phyloP scores from a whole-genome alignment of 208 protist species.

The Crithidia fasciculata region DNA sequence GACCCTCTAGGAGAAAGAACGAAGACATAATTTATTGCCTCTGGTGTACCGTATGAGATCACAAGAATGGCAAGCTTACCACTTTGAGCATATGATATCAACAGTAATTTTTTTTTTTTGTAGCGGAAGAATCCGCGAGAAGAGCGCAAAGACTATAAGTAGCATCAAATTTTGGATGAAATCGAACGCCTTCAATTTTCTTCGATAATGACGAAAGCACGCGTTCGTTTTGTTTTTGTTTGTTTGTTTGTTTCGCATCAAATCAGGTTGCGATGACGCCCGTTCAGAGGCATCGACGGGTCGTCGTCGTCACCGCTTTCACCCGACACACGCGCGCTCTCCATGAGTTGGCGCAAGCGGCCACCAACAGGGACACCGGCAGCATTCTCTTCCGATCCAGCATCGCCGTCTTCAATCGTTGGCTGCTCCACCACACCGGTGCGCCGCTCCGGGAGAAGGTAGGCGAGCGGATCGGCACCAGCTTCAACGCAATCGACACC shows the following conservation, averaged over 20 bases:
- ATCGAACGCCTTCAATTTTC: not conserved
- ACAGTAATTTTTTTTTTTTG: too few species aligned
- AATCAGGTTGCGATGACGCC: not conserved
- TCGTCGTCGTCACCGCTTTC: constrained; percentile 3
- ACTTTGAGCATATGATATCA: too few species aligned
- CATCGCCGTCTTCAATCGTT: not conserved
- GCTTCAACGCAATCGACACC: constrained; percentile 44
- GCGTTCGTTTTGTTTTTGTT: not conserved
- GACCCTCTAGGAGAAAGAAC: too few species aligned
- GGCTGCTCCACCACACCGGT: not conserved
- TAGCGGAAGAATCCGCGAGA: too few species aligned
- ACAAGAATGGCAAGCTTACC: too few species aligned
- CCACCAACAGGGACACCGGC: not conserved
- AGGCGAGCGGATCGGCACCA: constrained; percentile 53
- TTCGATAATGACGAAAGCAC: not conserved
- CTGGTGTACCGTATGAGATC: too few species aligned
- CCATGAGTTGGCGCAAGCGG: not conserved
- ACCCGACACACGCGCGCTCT: constrained; percentile 3
- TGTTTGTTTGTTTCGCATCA: not conserved
- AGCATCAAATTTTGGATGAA: not conserved
- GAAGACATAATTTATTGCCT: too few species aligned
- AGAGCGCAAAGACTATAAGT: not conserved
- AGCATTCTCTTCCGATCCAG: not conserved
- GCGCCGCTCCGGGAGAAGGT: constrained; percentile 39
- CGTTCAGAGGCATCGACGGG: constrained; percentile 4